Evolutionary conservation across 139 green algal genomes (phyloP).

Genomic region (Chlamydomonas incerta): DNA sequence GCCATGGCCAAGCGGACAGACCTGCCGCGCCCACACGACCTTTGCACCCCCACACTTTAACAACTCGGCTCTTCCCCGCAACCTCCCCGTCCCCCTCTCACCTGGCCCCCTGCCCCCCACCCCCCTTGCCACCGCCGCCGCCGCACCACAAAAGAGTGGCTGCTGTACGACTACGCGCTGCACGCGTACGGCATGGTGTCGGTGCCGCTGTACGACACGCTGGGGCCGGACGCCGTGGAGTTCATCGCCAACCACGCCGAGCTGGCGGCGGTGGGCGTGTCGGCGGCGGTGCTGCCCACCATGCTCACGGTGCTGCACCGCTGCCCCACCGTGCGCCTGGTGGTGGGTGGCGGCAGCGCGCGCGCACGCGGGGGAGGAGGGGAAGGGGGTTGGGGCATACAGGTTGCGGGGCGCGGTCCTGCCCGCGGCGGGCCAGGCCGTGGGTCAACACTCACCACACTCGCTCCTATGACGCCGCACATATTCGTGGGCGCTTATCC

Average conservation of each 20-base stretch:
- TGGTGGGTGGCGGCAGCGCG: conserved; percentile 69
- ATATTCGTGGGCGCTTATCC: too few species aligned
- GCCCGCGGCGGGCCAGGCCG: too few species aligned
- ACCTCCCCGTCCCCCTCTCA: background rate
- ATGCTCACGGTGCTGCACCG: conserved; percentile 79
- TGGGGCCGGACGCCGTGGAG: conserved; percentile 93
- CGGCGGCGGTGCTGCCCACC: conserved; percentile 73
- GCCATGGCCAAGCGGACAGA: too few species aligned
- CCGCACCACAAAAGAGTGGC: conserved; percentile 81
- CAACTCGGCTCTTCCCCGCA: background rate
- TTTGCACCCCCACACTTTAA: too few species aligned
- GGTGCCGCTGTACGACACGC: conserved; percentile 98
- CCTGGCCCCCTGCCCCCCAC: background rate
- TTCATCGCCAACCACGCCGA: conserved; percentile 97
- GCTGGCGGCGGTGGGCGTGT: conserved; percentile 83
- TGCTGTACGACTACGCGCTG: conserved; percentile 87
- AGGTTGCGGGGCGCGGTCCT: too few species aligned
- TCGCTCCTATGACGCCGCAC: too few species aligned
- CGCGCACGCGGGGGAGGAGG: background rate
- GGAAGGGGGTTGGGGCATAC: background rate
- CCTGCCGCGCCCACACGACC: too few species aligned
- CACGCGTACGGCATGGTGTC: conserved; percentile 89
- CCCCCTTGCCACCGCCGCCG: background rate
- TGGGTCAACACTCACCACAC: too few species aligned
- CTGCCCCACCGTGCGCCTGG: conserved; percentile 81